Conservation (phyloP, 805 yeast species). For the Gaillardinia entomophila region DNA sequence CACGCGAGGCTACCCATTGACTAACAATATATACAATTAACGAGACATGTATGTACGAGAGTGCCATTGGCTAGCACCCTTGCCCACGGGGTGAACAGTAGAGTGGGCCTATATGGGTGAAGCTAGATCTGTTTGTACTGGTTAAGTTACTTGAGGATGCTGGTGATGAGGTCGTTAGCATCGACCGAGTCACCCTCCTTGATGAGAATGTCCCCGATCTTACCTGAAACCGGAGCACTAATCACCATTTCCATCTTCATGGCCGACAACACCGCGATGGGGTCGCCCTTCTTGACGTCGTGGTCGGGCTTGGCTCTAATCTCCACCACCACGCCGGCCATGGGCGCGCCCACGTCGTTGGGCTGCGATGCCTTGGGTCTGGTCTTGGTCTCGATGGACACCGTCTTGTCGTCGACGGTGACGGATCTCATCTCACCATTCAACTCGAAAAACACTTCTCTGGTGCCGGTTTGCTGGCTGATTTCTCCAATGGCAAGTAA, state of each 20-base stretch:
- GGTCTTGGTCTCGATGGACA: conserved; percentile 76
- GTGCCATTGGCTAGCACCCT: no score
- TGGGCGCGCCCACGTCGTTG: conserved; percentile 95
- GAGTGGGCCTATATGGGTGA: no score
- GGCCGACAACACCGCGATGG: conserved; percentile 88
- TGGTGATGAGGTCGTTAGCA: conserved; percentile 76
- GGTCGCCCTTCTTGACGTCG: conserved; percentile 93
- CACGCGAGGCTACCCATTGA: no score
- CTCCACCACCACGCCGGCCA: conserved; percentile 98
- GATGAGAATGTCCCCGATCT: conserved; percentile 67
- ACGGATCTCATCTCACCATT: conserved; percentile 98
- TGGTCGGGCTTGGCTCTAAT: conserved; percentile 84
- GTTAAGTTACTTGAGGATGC: conserved; percentile 17
- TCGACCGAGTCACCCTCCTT: conserved; percentile 94
- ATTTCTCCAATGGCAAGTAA: conserved; percentile 91
- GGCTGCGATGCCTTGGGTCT: conserved; percentile 93
- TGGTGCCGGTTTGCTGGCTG: conserved; percentile 74
- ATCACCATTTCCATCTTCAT: conserved; percentile 99
- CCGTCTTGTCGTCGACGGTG: conserved; percentile 80
- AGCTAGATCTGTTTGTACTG: background rate
- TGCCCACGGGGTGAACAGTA: no score
- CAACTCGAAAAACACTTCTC: conserved; percentile 96
- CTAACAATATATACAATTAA: no score
- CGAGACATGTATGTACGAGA: no score
- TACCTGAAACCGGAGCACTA: conserved; percentile 85